Evolutionary conservation across 2,329 filamentous ascomycete species (phyloP).

Genomic region (Botrytis cinerea): DNA sequence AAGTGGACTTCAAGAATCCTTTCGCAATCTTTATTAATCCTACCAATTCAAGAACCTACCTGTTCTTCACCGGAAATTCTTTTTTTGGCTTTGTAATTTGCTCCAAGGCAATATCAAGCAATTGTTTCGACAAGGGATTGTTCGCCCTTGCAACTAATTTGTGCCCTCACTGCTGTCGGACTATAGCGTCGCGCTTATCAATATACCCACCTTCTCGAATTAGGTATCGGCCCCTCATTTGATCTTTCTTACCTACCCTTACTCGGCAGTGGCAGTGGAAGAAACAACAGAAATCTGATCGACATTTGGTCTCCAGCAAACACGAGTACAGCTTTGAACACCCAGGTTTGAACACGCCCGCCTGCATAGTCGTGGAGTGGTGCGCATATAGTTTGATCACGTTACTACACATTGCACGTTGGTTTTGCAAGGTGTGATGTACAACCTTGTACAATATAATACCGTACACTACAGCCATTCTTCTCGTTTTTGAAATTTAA

Average conservation of each 20-base stretch:
- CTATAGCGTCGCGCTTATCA: neutral
- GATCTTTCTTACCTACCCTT: neutral
- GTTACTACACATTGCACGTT: slow-evolving; percentile 1
- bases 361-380: neutral
- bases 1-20: neutral
- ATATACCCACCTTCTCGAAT: neutral
- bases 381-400: neutral
- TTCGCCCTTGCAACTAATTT: neutral
- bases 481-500: neutral
- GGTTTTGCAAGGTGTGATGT: neutral
- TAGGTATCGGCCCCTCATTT: neutral
- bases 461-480: neutral
- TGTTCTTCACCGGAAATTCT: neutral
- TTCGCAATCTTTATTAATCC: slow-evolving; percentile 13
- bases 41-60: slow-evolving; percentile 6
- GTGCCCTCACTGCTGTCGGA: neutral
- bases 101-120: neutral
- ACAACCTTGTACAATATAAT: neutral
- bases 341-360: neutral
- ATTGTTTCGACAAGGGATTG: neutral
- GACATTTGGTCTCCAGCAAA: neutral
- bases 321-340: neutral
- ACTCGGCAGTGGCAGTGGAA: neutral
- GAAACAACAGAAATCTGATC: neutral
- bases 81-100: neutral